phyloP scores from a whole-genome alignment of 2,329 filamentous ascomycete genomes.

The Colletotrichum tropicicola region DNA sequence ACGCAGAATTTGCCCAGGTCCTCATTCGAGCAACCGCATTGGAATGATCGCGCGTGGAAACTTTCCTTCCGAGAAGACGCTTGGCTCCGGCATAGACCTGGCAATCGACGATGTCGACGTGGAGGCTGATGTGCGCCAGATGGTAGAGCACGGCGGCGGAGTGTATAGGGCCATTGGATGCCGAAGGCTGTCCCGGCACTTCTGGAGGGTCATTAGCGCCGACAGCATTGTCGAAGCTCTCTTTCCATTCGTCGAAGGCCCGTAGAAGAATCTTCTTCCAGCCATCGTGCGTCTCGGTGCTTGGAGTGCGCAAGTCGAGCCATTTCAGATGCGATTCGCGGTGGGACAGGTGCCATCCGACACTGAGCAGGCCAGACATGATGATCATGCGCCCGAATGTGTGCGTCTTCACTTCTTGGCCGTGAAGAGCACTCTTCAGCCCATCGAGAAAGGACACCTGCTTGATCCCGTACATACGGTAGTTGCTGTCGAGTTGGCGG shows the following conservation, averaged over 20 bases:
- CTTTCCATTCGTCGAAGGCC: conserved; percentile 89
- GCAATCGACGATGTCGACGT: conserved; percentile 88
- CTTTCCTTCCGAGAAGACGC: conserved; percentile 79
- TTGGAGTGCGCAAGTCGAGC: conserved; percentile 73
- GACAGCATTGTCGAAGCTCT: conserved; percentile 80
- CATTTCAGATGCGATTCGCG: conserved; percentile 86
- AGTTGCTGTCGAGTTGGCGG: conserved; percentile 77
- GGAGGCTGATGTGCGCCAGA: conserved; percentile 87
- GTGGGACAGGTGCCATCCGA: conserved; percentile 92
- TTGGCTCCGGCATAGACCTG: conserved; percentile 87
- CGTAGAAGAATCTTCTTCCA: conserved; percentile 81
- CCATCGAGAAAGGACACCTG: conserved; percentile 85
- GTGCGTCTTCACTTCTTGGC: conserved; percentile 83
- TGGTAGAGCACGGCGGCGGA: conserved; percentile 85
- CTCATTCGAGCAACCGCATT: conserved; percentile 81
- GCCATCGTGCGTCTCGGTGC: conserved; percentile 70
- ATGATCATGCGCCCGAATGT: conserved; percentile 89
- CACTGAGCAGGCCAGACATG: conserved; percentile 89
- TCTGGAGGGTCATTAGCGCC: conserved; percentile 44
- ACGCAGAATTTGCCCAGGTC: conserved; percentile 77
- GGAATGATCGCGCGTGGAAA: conserved; percentile 78
- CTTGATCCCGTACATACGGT: conserved; percentile 82
- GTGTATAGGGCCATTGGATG: conserved; percentile 72
- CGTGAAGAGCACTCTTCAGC: conserved; percentile 84
- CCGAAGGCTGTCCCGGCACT: conserved; percentile 59